These are phyloP conservation scores for Salix exigua DNA, from an alignment of 345 rosid genomes.

Conservation along the genomic window DNA sequence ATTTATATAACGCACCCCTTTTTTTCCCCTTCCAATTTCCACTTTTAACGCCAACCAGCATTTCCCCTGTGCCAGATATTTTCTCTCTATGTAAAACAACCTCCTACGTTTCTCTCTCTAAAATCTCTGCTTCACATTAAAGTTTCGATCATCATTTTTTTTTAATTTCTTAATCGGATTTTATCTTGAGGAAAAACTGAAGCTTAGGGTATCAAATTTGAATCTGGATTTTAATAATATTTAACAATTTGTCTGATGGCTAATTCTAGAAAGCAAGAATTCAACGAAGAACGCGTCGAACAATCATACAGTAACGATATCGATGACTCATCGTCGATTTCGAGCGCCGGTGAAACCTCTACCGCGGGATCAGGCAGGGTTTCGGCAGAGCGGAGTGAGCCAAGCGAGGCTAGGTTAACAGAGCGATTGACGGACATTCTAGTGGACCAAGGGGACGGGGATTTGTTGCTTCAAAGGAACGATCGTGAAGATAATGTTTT, in stretches of 20 bases:
- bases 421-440: conserved; percentile 58
- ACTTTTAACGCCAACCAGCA: no score
- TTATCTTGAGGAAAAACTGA: neutral
- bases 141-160: neutral
- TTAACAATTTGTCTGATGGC: conserved; percentile 39
- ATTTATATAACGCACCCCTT: neutral
- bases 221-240: neutral
- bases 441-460: conserved; percentile 52
- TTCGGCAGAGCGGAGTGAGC: conserved; percentile 29
- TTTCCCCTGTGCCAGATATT: neutral
- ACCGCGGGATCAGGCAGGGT: conserved; percentile 37
- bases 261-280: conserved; percentile 42
- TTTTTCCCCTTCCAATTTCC: neutral
- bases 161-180: neutral
- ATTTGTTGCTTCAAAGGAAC: conserved; percentile 56
- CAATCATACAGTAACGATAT: conserved; percentile 37
- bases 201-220: conserved; percentile 16
- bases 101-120: neutral
- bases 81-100: neutral
- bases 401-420: conserved; percentile 36
- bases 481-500: conserved; percentile 71
- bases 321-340: conserved; percentile 30
- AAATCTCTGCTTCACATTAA: neutral
- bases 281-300: conserved; percentile 32
- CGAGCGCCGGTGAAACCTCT: conserved; percentile 29